Evolutionary conservation across 306 rosid species (phyloP), one percentile per base, ranked within the genome.

Genomic region (Malus sieversii): DNA sequence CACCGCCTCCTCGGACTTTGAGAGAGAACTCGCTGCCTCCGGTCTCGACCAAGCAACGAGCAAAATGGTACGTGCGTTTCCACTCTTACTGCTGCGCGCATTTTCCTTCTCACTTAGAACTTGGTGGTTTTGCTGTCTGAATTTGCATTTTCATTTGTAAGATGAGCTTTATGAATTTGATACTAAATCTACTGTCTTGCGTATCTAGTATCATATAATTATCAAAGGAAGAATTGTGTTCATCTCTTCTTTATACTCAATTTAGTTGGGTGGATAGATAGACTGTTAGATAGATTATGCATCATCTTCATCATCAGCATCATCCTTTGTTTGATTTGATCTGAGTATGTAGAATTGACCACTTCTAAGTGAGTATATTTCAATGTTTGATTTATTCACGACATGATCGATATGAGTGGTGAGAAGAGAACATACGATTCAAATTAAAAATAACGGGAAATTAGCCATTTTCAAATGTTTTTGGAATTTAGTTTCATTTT

Each of bases 51-150:
- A 58, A 15, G 27, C 66, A 20, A 12, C 44, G 10, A 61, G 15
- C 77, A 20, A 51, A 29, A 74, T 74, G 77, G 77, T 74, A 74
- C 3, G 70, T 51, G 6, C 18, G 55, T 51, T 51, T 29, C 12
- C 14, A 27, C 42, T 15, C 55, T 72, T 11, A n/a, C 20, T 48
- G 3, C 10, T 30, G 33, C 18, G 29, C 6, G 19, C 18, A 30
- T 10, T 3, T 48, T 48, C 16, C 59, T 69, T 9, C 15, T 52
- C 75, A 2, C n/a, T 9, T 51, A 3, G 55, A 51, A 51, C 20
- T 51, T 51, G 48, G 55, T 51, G 55, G 32, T 22, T 29, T 14
- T 27, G 40, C 6, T 13, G 55, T 18, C 8, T 51, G 18, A 51
- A 51, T 16, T 42, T 42, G 12, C 45, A 42, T 40, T 48, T 15